Evolutionary conservation across 768 basidiomycete species (phyloP), one percentile per base, ranked within the genome.

Genomic region (Boletellus ananas): DNA sequence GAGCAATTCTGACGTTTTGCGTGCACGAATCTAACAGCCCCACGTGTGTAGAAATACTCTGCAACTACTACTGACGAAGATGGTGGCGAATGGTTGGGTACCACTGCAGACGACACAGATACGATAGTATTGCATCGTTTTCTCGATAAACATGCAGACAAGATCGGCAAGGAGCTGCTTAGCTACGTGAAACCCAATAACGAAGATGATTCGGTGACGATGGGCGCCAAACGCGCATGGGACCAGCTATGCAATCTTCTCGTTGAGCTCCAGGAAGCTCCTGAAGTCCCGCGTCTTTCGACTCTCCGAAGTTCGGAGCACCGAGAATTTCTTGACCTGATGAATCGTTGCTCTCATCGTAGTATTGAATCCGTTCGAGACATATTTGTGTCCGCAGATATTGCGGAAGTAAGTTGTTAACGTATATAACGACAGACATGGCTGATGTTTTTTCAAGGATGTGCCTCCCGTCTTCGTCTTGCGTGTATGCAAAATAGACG

Each of bases 101-200:
- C 80, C n/a, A 80, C 84, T 3, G 81, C 85, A 35, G 90, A 92
- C 56, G 87, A 92, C 55, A 89, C 90, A 0, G 90, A 93, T 59
- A 79, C 83, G 35, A 82, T 91, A 34, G 85, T 92, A 12, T 72
- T 91, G 11, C 90, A 92, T 62, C 82, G 90, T 10, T 91, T 89
- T 71, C 84, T 91, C 59, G 81, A 87, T 58, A 87, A 84, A 52
- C 86, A 92, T 57, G 85, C 87, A 3, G 90, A 92, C 65, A 90
- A 89, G 62, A 85, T 93, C 46, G 90, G 91, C 27, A 90, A 90
- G 63, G 90, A 92, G 57, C 72, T 93, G 5, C 77, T 93, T 13
- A 89, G 88, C 60, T 74, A 83, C 11, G 77, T 82, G 14, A 84
- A 81, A 54, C 75, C 81, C 1, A 72, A 79, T 8, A 60, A 70